Percentiles rank a stretch among this genome's conserved stretches.
phyloP scores from a whole-genome alignment of 345 rosid species.

The Ceriops decandra region DNA sequence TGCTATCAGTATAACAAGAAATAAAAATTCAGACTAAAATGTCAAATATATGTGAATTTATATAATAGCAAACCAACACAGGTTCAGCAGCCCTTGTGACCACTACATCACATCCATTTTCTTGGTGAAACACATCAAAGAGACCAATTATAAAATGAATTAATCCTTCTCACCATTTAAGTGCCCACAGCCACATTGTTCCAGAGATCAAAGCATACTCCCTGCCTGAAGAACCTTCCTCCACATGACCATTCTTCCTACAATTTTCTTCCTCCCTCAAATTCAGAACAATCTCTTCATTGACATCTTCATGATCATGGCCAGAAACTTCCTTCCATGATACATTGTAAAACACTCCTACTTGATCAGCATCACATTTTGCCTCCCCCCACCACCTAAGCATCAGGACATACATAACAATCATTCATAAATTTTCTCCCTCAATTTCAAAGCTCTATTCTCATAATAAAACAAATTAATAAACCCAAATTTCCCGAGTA shows the following conservation, averaged over 20 bases:
- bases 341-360: slow-evolving; percentile 22
- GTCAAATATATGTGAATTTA: too few species aligned
- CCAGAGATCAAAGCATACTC: slow-evolving; percentile 21
- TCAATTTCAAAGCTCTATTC: too few species aligned
- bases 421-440: too few species aligned
- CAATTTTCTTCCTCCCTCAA: slow-evolving; percentile 6
- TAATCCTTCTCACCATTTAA: slow-evolving; percentile 17
- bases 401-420: too few species aligned
- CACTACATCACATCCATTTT: too few species aligned
- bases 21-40: too few species aligned
- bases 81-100: too few species aligned
- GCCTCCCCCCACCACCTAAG: slow-evolving; percentile 25
- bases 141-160: not conserved
- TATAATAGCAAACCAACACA: too few species aligned
- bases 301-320: not conserved
- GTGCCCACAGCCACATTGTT: slow-evolving; percentile 25
- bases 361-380: not conserved
- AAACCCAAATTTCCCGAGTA: too few species aligned
- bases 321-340: not conserved
- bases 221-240: slow-evolving; percentile 4
- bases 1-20: too few species aligned
- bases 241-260: not conserved
- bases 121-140: not conserved
- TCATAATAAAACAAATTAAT: too few species aligned
- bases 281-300: slow-evolving; percentile 2